Evolutionary conservation across 2,329 filamentous ascomycete genomes (phyloP), one percentile per base, ranked within the genome.

Genomic region (Ceratocystis harringtonii): DNA sequence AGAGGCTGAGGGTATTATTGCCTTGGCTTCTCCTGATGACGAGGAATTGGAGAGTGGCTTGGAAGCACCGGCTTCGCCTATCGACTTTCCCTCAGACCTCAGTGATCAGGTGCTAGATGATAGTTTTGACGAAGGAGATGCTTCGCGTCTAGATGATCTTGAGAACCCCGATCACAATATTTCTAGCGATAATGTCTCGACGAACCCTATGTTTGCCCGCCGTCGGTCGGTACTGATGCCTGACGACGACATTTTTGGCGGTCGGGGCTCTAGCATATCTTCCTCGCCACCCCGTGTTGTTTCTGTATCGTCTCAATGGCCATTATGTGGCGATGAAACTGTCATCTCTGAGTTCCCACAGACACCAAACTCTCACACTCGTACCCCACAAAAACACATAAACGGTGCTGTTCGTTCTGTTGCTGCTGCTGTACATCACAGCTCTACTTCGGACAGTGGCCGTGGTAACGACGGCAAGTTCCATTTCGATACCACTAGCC

Each of bases 1-100:
- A 70, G 89, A 94, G 72, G 89, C 90, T 1, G 88, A 94, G 73
- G 89, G 88, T 15, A 92, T 95, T 75, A 94, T 95, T 72, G 87
- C 89, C 43, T 77, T 95, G n/a, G 90, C 89, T 58, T 86, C 84
- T 1, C 84, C 85, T 1, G 84, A 87, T 68, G 82, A 84, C 45
- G 84, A 87, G 61, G 78, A 81, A 61, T 70, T 76, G 5, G 76
- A 78, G 48, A 73, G 75, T 12, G 74, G 74, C 5, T 74, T 76
- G 32, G 72, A 74, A 19, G 73, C 74, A n/a, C 74, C 74, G 2
- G 72, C 73, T 5, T 74, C 73, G 15, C 75, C 75, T 0, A 71
- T 75, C 22, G 76, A 78, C 75, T 79, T 55, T 69, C 71, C 68
- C 68, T 73, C 69, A 66, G 69, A 75, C n/a, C 72, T 75, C 5